Conservation (phyloP, 805 yeast species). For the Scheffersomyces lignosus region DNA sequence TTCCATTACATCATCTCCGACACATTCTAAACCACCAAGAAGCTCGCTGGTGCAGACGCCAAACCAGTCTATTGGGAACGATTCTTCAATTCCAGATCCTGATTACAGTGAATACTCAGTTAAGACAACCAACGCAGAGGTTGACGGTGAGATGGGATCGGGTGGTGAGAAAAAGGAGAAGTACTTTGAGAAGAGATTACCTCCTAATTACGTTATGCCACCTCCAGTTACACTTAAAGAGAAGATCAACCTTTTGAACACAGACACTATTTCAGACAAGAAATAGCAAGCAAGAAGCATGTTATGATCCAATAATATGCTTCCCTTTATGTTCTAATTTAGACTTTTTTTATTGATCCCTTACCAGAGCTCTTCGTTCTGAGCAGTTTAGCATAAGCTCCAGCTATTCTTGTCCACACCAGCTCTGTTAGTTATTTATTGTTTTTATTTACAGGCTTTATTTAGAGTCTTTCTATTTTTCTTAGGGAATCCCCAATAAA, state of each 20-base stretch:
- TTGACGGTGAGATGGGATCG: slow-evolving; percentile 22
- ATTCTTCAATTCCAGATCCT: slow-evolving; percentile 2
- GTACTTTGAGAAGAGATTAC: slow-evolving; percentile 10
- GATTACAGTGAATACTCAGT: slow-evolving; percentile 18
- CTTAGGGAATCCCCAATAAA: no score
- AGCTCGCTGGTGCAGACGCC: background rate
- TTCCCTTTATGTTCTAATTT: no score
- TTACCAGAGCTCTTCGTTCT: no score
- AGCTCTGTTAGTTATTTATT: no score
- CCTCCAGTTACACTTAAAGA: slow-evolving; percentile 48
- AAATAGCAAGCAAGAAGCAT: slow-evolving; percentile 1
- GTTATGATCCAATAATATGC: slow-evolving; percentile 3
- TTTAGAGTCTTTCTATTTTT: no score
- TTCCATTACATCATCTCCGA: background rate
- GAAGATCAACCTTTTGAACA: slow-evolving; percentile 41
- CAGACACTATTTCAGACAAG: slow-evolving; percentile 14
- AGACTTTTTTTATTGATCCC: no score
- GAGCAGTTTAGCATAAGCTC: no score
- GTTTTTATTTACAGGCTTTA: no score
- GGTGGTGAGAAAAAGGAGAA: slow-evolving; percentile 14
- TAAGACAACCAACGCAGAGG: slow-evolving; percentile 28
- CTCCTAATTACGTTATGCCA: slow-evolving; percentile 4
- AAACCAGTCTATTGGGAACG: background rate
- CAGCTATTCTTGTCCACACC: no score
- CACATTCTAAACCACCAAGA: no score